Percentiles rank a stretch among this genome's conserved stretches.
phyloP scores from a whole-genome alignment of 768 basidiomycete genomes.

The Lanmaoa rubissima region DNA sequence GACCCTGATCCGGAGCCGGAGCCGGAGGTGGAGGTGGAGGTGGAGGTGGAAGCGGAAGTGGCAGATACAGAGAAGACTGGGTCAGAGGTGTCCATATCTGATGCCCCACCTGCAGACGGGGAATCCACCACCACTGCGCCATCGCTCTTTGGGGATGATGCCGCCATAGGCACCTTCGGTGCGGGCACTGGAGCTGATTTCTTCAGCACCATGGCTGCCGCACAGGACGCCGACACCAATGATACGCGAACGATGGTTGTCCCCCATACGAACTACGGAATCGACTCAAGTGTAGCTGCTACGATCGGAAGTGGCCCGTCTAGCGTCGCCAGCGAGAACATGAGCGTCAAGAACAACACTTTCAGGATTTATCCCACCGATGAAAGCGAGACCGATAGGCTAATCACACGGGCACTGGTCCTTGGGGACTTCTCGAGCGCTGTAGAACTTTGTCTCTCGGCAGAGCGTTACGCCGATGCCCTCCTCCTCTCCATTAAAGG shows the following conservation, averaged over 20 bases:
- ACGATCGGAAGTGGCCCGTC: constrained; percentile 92
- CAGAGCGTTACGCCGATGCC: constrained; percentile 91
- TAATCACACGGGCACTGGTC: constrained; percentile 91
- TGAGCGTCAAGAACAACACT: constrained; percentile 65
- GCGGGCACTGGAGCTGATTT: constrained; percentile 69
- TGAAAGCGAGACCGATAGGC: constrained; percentile 81
- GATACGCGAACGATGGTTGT: constrained; percentile 47
- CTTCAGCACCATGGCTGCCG: constrained; percentile 74
- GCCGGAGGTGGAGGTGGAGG: constrained; percentile 27
- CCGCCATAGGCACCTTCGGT: constrained; percentile 55
- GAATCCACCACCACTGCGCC: constrained; percentile 86
- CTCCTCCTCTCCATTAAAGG: constrained; percentile 91
- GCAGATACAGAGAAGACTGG: constrained; percentile 37
- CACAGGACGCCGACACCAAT: constrained; percentile 40
- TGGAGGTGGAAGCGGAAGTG: constrained; percentile 25
- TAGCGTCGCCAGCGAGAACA: constrained; percentile 54
- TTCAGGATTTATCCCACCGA: constrained; percentile 90
- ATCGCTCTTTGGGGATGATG: constrained; percentile 84
- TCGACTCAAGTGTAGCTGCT: constrained; percentile 92
- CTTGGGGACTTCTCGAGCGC: constrained; percentile 95
- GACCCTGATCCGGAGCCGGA: constrained; percentile 52
- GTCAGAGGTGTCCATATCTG: constrained; percentile 73
- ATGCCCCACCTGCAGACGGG: constrained; percentile 61
- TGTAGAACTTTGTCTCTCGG: constrained; percentile 85
- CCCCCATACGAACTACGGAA: constrained; percentile 75